Evolutionary conservation across 2,329 filamentous ascomycete genomes (phyloP), one percentile per base, ranked within the genome.

Genomic region (Fusarium annulatum): DNA sequence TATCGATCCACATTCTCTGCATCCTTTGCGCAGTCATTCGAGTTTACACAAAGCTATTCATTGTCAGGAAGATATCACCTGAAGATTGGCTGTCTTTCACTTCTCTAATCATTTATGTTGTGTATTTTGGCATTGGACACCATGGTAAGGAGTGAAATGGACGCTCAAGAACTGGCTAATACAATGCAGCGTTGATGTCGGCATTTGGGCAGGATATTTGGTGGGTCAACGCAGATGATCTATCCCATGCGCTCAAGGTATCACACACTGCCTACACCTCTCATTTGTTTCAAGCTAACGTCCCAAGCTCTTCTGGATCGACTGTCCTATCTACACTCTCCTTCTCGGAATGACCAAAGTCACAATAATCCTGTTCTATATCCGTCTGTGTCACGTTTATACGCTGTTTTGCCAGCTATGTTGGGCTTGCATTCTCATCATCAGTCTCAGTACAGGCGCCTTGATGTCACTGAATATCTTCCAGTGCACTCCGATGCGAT

Each of bases 181-280:
- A 26, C 26, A 26, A 26, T 26, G 26, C 1, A 68, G 65, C 64
- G 0, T 49, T 68, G 2, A 68, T 68, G 65, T 68, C 65, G 1
- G 65, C 65, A 1, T 68, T 68, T 19, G 64, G 65, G 1, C 65
- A 68, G 9, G 65, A 68, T 19, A 68, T 68, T 1, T 68, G 65
- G 65, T 67, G 66, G 26, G 48, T 68, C 0, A 38, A 62, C 0
- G 38, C 56, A 0, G 19, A 36, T 5, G 42, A 68, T 7, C 12
- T 68, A 9, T 62, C 65, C 3, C 65, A 68, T 23, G 64, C 65
- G 0, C 38, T 68, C 4, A 68, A 68, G 64, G 65, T 68, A 26
- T 26, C 26, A 26, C 26, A 26, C 5, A 6, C 26, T 26, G 26
- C 26, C 26, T 26, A 26, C 5, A 6, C 26, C 26, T 26, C 26